These are phyloP conservation scores for Fusarium graminum DNA, from an alignment of 2,329 filamentous ascomycete genomes.

Conservation along the genomic window DNA sequence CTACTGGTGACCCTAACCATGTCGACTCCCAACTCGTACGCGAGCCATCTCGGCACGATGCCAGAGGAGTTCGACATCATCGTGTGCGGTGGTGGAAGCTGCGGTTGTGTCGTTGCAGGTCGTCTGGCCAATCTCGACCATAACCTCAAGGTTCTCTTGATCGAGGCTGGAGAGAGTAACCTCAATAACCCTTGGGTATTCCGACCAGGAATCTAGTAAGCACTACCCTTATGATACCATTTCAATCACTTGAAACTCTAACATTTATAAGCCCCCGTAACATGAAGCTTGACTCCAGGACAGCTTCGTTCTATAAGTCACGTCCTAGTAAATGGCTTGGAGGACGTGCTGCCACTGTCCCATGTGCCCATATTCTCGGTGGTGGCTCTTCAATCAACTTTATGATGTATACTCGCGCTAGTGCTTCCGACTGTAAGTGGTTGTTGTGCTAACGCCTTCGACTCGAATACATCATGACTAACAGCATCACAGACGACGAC, in stretches of 20 bases:
- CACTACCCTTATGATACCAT: fast-evolving
- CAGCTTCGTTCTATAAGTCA: constrained; percentile 84
- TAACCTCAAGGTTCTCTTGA: constrained; percentile 76
- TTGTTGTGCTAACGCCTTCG: fast-evolving
- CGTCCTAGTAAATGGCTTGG: constrained; percentile 78
- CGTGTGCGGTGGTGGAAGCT: constrained; percentile 80
- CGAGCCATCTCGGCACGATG: constrained; percentile 53
- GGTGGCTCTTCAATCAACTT: constrained; percentile 83
- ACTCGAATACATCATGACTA: not conserved
- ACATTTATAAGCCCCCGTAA: constrained; percentile 72
- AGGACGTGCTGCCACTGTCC: constrained; percentile 79
- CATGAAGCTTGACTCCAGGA: constrained; percentile 84
- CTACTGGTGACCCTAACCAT: constrained; percentile 33
- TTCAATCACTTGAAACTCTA: not conserved
- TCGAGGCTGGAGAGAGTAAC: constrained; percentile 79
- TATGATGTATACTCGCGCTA: constrained; percentile 65
- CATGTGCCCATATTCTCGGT: constrained; percentile 78
- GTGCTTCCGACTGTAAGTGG: constrained; percentile 45
- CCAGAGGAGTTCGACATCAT: constrained; percentile 87
- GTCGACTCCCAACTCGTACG: constrained; percentile 38
- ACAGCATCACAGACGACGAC: constrained; percentile 64
- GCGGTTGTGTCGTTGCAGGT: constrained; percentile 69
- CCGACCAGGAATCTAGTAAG: constrained; percentile 66
- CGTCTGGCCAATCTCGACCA: constrained; percentile 81
- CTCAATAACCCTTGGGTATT: constrained; percentile 84